Conservation (phyloP, 495 filamentous ascomycete species). For the Neurospora sp. region DNA sequence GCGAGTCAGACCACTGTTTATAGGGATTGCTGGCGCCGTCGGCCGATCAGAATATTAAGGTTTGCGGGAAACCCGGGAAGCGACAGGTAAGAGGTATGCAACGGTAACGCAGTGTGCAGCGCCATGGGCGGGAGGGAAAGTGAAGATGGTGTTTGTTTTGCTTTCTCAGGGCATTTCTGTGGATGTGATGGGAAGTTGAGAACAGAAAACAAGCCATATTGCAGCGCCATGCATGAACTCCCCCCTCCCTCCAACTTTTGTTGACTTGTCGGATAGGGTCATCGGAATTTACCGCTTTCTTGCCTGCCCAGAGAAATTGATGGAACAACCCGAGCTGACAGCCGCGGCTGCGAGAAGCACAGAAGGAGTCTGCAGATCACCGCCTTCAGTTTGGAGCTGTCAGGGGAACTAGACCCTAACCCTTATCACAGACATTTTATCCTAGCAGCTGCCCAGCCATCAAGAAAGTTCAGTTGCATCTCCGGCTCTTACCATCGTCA, state of each 20-base stretch:
- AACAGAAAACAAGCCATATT: neutral
- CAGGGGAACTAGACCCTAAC: neutral
- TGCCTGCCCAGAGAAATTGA: neutral
- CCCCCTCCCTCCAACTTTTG: neutral
- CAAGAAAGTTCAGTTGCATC: neutral
- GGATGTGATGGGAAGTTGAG: neutral
- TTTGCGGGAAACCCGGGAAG: neutral
- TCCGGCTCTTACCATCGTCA: neutral
- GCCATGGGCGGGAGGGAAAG: neutral
- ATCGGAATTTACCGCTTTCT: neutral
- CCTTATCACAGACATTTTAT: neutral
- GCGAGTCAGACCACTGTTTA: neutral
- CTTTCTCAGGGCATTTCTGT: neutral
- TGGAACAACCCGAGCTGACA: neutral
- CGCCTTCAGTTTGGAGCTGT: neutral
- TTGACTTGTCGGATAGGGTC: neutral
- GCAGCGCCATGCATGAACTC: neutral
- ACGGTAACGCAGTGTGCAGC: neutral
- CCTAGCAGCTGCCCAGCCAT: neutral
- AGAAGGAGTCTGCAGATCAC: neutral
- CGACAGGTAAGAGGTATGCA: neutral
- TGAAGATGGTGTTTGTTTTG: neutral
- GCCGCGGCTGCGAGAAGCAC: neutral
- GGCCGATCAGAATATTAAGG: neutral
- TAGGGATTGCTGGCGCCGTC: neutral